Conservation (phyloP, 306 rosid genomes). For the Acacia confusa region DNA sequence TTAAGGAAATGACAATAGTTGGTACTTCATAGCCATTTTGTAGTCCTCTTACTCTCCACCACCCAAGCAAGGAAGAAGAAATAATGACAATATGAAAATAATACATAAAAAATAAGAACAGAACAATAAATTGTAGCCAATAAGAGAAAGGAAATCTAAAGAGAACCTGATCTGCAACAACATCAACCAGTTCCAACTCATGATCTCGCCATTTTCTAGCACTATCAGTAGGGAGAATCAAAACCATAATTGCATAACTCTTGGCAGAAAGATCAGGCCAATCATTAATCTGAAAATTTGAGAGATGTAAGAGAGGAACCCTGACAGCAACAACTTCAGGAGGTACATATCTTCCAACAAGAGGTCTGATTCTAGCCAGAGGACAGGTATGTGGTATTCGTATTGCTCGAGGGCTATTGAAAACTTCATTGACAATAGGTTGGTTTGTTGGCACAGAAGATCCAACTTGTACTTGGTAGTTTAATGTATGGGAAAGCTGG, state of each 20-base stretch:
- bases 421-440: constrained; percentile 75
- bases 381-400: constrained; percentile 73
- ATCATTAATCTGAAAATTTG: constrained; percentile 79
- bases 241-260: constrained; percentile 90
- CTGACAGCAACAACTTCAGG: constrained; percentile 92
- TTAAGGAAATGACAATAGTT: constrained; percentile 18
- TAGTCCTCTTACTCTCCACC: constrained; percentile 5
- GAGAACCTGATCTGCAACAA: constrained; percentile 92
- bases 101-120: not conserved
- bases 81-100: not conserved
- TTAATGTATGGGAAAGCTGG: constrained; percentile 77
- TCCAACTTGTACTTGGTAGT: constrained; percentile 70
- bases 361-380: constrained; percentile 72
- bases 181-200: constrained; percentile 86
- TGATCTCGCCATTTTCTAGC: constrained; percentile 91
- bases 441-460: constrained; percentile 61
- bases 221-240: constrained; percentile 82
- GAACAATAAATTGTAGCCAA: not conserved
- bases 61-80: constrained; percentile 3
- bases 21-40: not conserved
- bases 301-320: constrained; percentile 79
- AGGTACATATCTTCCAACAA: constrained; percentile 64
- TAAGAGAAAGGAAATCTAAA: constrained; percentile 23
- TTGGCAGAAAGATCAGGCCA: constrained; percentile 79
- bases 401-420: constrained; percentile 64